phyloP scores from a whole-genome alignment of 495 filamentous ascomycete species.

The Neurospora discreta region DNA sequence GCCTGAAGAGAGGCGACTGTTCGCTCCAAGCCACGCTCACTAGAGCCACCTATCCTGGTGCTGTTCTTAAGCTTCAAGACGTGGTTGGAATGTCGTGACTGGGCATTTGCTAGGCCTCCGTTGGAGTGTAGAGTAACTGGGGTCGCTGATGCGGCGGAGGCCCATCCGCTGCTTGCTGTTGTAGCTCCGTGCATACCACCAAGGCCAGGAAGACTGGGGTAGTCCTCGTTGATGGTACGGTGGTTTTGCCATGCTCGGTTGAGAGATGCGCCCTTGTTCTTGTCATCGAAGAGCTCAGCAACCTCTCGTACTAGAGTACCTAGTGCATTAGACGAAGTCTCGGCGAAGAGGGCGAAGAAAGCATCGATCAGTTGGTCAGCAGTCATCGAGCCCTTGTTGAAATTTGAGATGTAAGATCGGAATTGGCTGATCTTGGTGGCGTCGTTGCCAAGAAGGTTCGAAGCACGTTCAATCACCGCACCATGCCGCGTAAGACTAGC shows the following conservation, averaged over 20 bases:
- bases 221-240: constrained; percentile 93
- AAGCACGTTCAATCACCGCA: constrained; percentile 76
- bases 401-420: constrained; percentile 65
- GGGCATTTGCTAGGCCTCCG: constrained; percentile 24
- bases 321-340: constrained; percentile 63
- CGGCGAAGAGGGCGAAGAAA: constrained; percentile 67
- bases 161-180: constrained; percentile 39
- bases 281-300: constrained; percentile 84
- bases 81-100: constrained; percentile 24
- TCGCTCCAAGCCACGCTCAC: constrained; percentile 1
- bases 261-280: constrained; percentile 56
- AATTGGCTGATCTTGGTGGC: constrained; percentile 61
- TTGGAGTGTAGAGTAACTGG: constrained; percentile 11
- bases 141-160: constrained; percentile 34
- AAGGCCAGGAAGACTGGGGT: constrained; percentile 73
- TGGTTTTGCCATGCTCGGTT: constrained; percentile 85
- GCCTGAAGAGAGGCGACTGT: constrained; percentile 36
- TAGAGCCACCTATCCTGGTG: constrained; percentile 23
- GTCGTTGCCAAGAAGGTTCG: constrained; percentile 67
- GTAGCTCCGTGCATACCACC: constrained; percentile 45
- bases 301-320: constrained; percentile 88
- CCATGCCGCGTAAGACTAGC: constrained; percentile 64
- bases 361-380: constrained; percentile 69
- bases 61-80: constrained; percentile 40
- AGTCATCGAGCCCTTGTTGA: constrained; percentile 51